These are phyloP conservation scores for Piper betle DNA, from an alignment of 164 flowering plant genomes.

Conservation along the genomic window DNA sequence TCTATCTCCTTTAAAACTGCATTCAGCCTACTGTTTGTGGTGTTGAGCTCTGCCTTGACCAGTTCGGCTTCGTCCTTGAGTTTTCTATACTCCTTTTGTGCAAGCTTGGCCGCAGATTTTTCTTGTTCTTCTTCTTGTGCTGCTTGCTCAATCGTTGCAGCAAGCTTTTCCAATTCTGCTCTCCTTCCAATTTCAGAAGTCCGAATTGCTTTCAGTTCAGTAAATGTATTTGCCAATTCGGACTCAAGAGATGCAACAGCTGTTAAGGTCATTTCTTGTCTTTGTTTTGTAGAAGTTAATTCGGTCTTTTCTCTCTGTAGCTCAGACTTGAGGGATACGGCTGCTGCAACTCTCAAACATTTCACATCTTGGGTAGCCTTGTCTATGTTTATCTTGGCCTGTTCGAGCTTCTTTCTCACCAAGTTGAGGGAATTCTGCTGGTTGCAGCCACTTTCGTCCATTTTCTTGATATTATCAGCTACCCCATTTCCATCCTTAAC, in stretches of 20 bases:
- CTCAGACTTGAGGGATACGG: constrained; percentile 49
- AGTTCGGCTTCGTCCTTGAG: constrained; percentile 72
- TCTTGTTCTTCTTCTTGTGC: constrained; percentile 81
- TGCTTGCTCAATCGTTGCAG: constrained; percentile 58
- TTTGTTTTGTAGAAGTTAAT: constrained; percentile 43
- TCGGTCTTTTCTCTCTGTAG: constrained; percentile 59
- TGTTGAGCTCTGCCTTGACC: constrained; percentile 64
- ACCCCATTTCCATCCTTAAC: constrained; percentile 10
- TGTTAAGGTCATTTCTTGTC: constrained; percentile 80
- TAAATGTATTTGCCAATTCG: constrained; percentile 43
- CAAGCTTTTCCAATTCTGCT: constrained; percentile 63
- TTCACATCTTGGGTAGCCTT: constrained; percentile 60
- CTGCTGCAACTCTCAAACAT: constrained; percentile 53
- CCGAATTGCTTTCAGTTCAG: constrained; percentile 47
- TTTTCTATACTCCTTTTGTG: constrained; percentile 51
- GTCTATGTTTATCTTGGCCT: constrained; percentile 56
- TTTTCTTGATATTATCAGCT: constrained; percentile 11
- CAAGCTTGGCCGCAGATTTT: constrained; percentile 37
- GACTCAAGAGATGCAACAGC: constrained; percentile 78
- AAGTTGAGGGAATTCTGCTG: constrained; percentile 42
- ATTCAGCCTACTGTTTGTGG: constrained; percentile 48
- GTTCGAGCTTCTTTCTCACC: constrained; percentile 68
- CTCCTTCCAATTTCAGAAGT: constrained; percentile 61
- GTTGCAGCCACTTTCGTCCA: constrained; percentile 18
- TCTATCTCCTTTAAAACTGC: constrained; percentile 82